Conservation (phyloP, 352 stramenopile genomes). For the Pythium periplocum region DNA sequence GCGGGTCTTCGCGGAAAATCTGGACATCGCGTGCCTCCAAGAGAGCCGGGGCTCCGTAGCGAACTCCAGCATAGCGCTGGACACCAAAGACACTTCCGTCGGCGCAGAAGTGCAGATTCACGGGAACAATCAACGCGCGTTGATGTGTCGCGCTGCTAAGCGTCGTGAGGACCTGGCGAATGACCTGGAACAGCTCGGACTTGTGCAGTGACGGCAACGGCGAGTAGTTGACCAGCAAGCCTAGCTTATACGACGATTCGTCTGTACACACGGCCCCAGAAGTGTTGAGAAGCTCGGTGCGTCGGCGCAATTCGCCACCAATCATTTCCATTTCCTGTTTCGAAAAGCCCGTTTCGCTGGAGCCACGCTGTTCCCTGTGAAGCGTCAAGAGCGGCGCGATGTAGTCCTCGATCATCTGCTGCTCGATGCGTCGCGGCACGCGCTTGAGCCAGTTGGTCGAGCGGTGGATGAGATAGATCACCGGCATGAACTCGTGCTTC, state of each 20-base stretch:
- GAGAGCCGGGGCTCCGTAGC: conserved; percentile 60
- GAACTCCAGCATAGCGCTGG: conserved; percentile 45
- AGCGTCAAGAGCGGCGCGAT: conserved; percentile 36
- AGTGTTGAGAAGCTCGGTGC: conserved; percentile 46
- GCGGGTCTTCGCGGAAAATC: conserved; percentile 55
- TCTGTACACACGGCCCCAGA: conserved; percentile 24
- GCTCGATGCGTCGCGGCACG: conserved; percentile 45
- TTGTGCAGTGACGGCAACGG: conserved; percentile 25
- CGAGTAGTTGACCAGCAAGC: conserved; percentile 48
- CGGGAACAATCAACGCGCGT: conserved; percentile 51
- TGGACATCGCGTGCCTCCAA: conserved; percentile 49
- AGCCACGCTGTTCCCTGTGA: background rate
- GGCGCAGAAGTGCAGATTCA: conserved; percentile 60
- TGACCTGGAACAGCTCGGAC: conserved; percentile 44
- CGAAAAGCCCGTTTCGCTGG: conserved; percentile 8
- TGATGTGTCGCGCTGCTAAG: conserved; percentile 31
- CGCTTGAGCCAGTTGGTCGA: conserved; percentile 41
- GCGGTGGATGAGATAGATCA: conserved; percentile 67
- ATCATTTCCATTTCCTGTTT: conserved; percentile 24
- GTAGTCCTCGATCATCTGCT: conserved; percentile 51
- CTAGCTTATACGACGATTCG: conserved; percentile 60
- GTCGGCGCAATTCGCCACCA: conserved; percentile 25
- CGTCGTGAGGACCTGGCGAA: conserved; percentile 43
- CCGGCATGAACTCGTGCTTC: conserved; percentile 76
- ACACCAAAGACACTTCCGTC: conserved; percentile 38